Percentiles rank a stretch among this genome's conserved stretches.
These are phyloP conservation scores for Thraustotheca clavata DNA, from an alignment of 352 stramenopile genomes.

Conservation along the genomic window DNA sequence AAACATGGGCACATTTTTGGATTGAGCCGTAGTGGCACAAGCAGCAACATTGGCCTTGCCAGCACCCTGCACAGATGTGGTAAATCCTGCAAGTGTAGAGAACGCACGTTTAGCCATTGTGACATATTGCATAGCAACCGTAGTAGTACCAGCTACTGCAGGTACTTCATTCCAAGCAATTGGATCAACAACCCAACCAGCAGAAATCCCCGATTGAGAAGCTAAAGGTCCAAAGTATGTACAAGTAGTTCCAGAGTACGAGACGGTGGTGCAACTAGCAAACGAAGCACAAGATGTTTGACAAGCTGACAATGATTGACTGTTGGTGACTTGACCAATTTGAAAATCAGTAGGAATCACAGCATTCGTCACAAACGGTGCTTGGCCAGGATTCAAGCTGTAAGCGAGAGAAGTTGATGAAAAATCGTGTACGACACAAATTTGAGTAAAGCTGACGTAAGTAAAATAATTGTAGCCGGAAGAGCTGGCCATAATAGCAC, in stretches of 20 bases:
- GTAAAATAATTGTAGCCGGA: constrained; percentile 6
- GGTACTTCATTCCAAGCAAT: no score
- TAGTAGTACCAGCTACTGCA: no score
- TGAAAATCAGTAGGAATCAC: neutral
- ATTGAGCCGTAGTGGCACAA: no score
- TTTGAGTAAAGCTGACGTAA: neutral
- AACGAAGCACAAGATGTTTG: neutral
- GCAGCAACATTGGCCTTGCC: no score
- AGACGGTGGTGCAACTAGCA: neutral
- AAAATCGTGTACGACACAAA: constrained; percentile 7
- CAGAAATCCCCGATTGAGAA: neutral
- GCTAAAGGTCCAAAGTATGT: neutral
- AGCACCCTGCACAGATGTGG: no score
- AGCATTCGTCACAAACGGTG: neutral
- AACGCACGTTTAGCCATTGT: no score
- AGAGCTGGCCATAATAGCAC: neutral
- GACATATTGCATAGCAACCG: no score
- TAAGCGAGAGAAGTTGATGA: no score
- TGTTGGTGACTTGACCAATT: neutral
- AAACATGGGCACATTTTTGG: no score
- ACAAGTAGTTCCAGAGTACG: neutral
- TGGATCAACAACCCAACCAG: neutral
- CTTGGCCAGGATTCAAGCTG: neutral
- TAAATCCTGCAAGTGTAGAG: no score
- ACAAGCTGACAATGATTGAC: neutral